Percentiles rank a stretch among this genome's conserved stretches.
Evolutionary conservation across 2,329 filamentous ascomycete genomes (phyloP).

Genomic region (Celoporthe dispersa): DNA sequence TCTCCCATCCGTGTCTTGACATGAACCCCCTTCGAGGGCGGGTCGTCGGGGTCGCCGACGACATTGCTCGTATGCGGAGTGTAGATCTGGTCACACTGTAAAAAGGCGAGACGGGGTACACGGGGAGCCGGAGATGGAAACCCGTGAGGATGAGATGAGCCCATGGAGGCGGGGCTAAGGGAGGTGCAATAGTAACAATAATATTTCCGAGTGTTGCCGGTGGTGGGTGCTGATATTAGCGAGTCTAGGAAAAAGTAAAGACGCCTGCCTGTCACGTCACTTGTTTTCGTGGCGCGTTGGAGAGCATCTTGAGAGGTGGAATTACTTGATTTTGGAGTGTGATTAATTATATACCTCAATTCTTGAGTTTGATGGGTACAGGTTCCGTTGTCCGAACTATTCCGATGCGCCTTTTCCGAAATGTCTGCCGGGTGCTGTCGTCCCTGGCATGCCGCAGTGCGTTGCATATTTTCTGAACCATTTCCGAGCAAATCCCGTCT

Average conservation of each 20-base stretch:
- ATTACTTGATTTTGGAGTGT: background rate
- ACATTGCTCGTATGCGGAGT: background rate
- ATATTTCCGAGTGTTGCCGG: background rate
- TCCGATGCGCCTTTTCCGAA: background rate
- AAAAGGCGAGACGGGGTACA: background rate
- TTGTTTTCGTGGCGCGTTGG: background rate
- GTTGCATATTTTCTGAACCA: background rate
- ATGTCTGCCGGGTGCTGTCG: background rate
- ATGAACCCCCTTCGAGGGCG: background rate
- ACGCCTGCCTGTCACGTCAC: background rate
- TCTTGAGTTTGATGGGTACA: background rate
- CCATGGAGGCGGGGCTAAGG: background rate
- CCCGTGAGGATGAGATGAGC: background rate
- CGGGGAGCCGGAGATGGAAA: background rate
- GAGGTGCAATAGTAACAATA: background rate
- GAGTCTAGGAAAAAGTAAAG: background rate
- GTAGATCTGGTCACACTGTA: background rate
- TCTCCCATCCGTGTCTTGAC: background rate
- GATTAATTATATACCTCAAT: background rate
- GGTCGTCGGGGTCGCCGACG: conserved; percentile 13
- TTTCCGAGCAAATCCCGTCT: background rate
- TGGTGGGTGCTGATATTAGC: background rate
- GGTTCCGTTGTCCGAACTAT: background rate
- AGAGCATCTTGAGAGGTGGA: background rate
- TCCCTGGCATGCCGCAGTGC: background rate